Base-by-base conservation (phyloP, 2,329 filamentous ascomycete genomes). In the Penicillium hesseltinei region DNA sequence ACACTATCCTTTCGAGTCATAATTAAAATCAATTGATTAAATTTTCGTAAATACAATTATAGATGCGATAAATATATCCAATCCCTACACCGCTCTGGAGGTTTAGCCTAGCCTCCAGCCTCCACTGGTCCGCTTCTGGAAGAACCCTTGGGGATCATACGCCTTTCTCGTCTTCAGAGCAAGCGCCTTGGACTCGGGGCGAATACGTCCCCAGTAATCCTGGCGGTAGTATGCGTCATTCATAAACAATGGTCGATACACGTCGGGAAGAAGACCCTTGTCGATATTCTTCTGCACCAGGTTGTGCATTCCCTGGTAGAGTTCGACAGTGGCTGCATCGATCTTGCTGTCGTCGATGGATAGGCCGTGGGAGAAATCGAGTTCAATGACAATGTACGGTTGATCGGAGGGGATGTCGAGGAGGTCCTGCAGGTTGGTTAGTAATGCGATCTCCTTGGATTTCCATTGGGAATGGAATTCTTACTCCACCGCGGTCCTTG, bases 191-290 rank as follows among this genome's bases (percentile, higher is more conserved):
- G 65, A 67, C 1, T 36, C 63, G 6, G 70, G 71, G 15, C 68
- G 60, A 44, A 78, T 69, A 7, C 75, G 70, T 7, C 71, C 72
- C 70, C 74, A 80, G 63, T 76, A 80, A 51, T 79, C 75, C 67
- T 81, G 77, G 33, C 71, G 64, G 54, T 69, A 73, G 63, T 79
- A 75, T 10, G 71, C 72, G 46, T 80, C 78, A 54, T 79, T 80
- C 73, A 79, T 78, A 62, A 81, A 81, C 5, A 80, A 63, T 8
- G 78, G 78, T 15, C 75, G 64, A 56, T 79, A 77, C 6, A 72
- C 74, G 29, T 77, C 69, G 0, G 76, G 72, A 19, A 78, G 64
- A 5, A 69, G 64, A 11, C 73, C 75, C 10, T 70, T 54, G 7
- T 71, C 57, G 39, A 73, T 71, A 51, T 69, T 75, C 33, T 69